Evolutionary conservation across 2,329 filamentous ascomycete species (phyloP), one percentile per base, ranked within the genome.

Genomic region (Curvularia lunata): DNA sequence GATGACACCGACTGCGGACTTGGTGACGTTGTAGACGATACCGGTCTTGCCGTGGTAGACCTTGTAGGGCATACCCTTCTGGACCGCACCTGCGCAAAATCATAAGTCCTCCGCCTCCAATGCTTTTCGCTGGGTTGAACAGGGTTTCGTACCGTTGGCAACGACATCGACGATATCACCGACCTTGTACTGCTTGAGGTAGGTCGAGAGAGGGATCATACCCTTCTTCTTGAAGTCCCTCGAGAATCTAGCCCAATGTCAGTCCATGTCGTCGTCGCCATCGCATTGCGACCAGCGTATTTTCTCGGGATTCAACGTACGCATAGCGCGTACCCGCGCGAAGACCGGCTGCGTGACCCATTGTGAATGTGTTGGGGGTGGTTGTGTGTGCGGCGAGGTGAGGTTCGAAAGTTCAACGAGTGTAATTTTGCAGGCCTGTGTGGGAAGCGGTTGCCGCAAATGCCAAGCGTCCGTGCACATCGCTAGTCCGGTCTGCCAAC

Each of bases 131-230:
- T 66, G 69, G 42, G 12, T 37, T 34, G 61, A 51, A 68, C 75
- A 42, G 30, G 53, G 41, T 21, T 69, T 96, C 78, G 92, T 95
- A 90, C 93, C 95, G 86, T 99, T 98, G 79, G 91, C 91, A 84
- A 96, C 96, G 81, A 99, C 92, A 81, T 99, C 95, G 78, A 99
- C 95, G 75, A 98, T 97, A 79, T 99, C 95, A 82, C 95, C 95
- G 78, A 99, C 95, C 81, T 90, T 92, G 90, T 96, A 98, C 80
- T 91, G 87, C 82, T 88, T 89, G 77, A 99, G 85, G 87, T 98
- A 99, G 79, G 94, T 98, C 75, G 89, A 92, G 78, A 98, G 85
- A 76, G 86, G 84, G 84, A 99, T 97, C 85, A 89, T 88, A 81
- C 95, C 95, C 86, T 93, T 92, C 86, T 97, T 85, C 84, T 95